phyloP scores from a whole-genome alignment of 768 basidiomycete genomes.

The Cytidiella melzeri region DNA sequence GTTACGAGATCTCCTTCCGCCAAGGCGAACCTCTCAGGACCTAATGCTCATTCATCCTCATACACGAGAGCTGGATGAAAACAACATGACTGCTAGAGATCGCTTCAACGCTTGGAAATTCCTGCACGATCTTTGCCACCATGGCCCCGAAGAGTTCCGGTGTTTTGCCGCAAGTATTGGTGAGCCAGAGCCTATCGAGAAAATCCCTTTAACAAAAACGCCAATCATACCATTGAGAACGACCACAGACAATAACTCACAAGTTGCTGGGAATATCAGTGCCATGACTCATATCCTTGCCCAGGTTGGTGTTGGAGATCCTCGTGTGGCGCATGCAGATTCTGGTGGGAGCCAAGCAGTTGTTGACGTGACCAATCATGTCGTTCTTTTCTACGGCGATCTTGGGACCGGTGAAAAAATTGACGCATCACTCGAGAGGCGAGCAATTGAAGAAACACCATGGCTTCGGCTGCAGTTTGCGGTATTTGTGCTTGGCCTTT shows the following conservation, averaged over 20 bases:
- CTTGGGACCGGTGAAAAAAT: slow-evolving; percentile 14
- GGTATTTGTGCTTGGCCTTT: slow-evolving; percentile 29
- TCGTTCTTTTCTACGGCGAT: slow-evolving; percentile 18
- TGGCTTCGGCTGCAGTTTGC: slow-evolving; percentile 27
- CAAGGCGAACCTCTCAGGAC: not conserved
- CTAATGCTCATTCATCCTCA: no score
- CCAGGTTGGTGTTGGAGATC: slow-evolving; percentile 14
- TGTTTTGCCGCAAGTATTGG: slow-evolving; percentile 1
- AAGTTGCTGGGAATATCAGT: slow-evolving; percentile 16
- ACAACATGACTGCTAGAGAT: not conserved
- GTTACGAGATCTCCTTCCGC: not conserved
- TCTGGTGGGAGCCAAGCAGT: no score
- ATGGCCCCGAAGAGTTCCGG: slow-evolving; percentile 19
- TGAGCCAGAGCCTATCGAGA: slow-evolving; percentile 13
- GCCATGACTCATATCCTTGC: slow-evolving; percentile 19
- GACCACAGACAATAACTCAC: slow-evolving; percentile 18
- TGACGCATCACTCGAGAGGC: slow-evolving; percentile 5
- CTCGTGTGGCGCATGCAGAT: not conserved
- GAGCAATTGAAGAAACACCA: slow-evolving; percentile 24
- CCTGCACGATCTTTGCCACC: slow-evolving; percentile 18
- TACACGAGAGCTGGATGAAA: no score
- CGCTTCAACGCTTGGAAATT: slow-evolving; percentile 21
- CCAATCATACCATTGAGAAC: slow-evolving; percentile 15
- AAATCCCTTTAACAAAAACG: slow-evolving; percentile 15
- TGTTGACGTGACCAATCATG: slow-evolving; percentile 5